A percentile compares a stretch with the other conserved stretches of the same genome.
phyloP scores from a whole-genome alignment of 140 eudicot species.

The Bidens hawaiensis region DNA sequence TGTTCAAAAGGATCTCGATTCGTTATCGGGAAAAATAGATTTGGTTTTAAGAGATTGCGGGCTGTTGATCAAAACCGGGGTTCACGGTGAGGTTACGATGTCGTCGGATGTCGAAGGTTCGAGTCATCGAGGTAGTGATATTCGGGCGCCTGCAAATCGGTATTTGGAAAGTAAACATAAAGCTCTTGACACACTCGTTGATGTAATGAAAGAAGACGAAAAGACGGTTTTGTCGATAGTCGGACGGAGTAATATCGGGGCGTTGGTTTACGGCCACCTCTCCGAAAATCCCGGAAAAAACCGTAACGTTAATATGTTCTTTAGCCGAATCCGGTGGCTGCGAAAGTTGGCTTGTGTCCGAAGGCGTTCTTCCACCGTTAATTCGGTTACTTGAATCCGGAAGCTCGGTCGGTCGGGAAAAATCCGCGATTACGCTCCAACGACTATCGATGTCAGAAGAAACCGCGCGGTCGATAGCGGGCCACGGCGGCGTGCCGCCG shows the following conservation, averaged over 20 bases:
- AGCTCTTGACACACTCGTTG: slow-evolving; percentile 82
- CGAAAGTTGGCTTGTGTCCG: slow-evolving; percentile 83
- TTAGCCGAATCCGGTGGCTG: slow-evolving; percentile 89
- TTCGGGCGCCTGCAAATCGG: slow-evolving; percentile 90
- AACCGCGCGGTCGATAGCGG: slow-evolving; percentile 72
- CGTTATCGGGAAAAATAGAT: slow-evolving; percentile 67
- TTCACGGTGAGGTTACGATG: slow-evolving; percentile 73
- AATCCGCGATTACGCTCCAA: slow-evolving; percentile 78
- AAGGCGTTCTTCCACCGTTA: slow-evolving; percentile 88
- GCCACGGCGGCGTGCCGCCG: slow-evolving; percentile 80
- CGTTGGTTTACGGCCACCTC: slow-evolving; percentile 86
- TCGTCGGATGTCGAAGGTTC: slow-evolving; percentile 45
- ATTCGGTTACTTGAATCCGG: slow-evolving; percentile 85
- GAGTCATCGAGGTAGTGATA: slow-evolving; percentile 31
- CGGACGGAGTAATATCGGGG: slow-evolving; percentile 78
- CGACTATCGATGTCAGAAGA: slow-evolving; percentile 73
- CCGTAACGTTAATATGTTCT: slow-evolving; percentile 73
- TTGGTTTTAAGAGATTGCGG: slow-evolving; percentile 83
- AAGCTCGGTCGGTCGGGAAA: slow-evolving; percentile 64
- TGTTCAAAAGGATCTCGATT: slow-evolving; percentile 70
- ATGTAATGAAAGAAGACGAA: slow-evolving; percentile 85
- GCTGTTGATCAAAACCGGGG: slow-evolving; percentile 84
- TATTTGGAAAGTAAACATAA: slow-evolving; percentile 79
- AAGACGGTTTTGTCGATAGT: slow-evolving; percentile 64
- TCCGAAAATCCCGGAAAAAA: slow-evolving; percentile 74